Conservation (phyloP, 179 eudicot species). For the Heliamphora pulchella region DNA sequence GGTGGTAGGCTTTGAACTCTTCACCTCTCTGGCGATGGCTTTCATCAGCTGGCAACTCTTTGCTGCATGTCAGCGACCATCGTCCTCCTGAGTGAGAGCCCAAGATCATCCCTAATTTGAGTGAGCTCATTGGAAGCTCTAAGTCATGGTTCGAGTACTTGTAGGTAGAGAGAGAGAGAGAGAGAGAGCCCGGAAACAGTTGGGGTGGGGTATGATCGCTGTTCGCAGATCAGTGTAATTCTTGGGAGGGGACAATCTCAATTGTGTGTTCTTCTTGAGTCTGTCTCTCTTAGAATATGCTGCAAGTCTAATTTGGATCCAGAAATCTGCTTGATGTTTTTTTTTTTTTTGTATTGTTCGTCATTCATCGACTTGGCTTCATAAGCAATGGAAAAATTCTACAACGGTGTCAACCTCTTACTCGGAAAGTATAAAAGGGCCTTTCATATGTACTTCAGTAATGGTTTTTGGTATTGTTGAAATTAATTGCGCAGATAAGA, state of each 20-base stretch:
- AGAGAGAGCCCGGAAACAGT: too few relatives aligned
- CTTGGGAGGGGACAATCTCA: not conserved
- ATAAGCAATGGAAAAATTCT: not conserved
- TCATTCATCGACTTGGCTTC: not conserved
- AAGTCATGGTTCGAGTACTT: not conserved
- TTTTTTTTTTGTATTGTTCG: not conserved
- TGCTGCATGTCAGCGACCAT: constrained; percentile 79
- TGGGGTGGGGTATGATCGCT: too few relatives aligned
- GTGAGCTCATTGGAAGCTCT: not conserved
- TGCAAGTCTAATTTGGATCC: not conserved
- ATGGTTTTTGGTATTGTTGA: too few relatives aligned
- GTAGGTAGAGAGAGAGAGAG: not conserved
- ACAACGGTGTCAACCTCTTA: not conserved
- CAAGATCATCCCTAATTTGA: not conserved
- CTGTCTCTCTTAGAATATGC: not conserved
- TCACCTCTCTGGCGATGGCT: constrained; percentile 78
- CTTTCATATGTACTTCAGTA: too few relatives aligned
- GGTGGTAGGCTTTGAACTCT: constrained; percentile 80
- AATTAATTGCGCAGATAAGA: too few relatives aligned
- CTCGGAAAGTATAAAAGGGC: too few relatives aligned
- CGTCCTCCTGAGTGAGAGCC: constrained; percentile 18
- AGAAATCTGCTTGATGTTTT: not conserved
- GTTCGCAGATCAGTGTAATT: not conserved
- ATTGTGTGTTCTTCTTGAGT: constrained; percentile 9
- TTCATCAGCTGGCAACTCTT: constrained; percentile 92